Percentiles rank a stretch among this genome's conserved stretches.
These are phyloP conservation scores for Hyaloperonospora arabidopsidis DNA, from an alignment of 352 stramenopile species.

Conservation along the genomic window DNA sequence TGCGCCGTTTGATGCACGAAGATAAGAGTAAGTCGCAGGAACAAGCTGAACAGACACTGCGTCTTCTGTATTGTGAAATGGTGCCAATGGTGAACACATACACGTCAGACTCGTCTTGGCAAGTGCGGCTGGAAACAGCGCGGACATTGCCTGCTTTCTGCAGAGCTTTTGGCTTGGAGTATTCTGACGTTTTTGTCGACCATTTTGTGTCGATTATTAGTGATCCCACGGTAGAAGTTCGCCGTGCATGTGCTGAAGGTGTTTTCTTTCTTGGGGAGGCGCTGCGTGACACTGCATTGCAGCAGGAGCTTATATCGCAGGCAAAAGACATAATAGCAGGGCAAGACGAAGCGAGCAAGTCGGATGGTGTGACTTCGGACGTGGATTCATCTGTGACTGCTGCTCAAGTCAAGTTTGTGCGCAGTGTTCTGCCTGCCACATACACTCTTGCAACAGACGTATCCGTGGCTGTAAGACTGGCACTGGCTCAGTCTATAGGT, in stretches of 20 bases:
- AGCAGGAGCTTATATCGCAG: slow-evolving; percentile 18
- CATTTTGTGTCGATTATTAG: slow-evolving; percentile 80
- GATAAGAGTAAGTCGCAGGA: slow-evolving; percentile 23
- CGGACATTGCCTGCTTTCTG: slow-evolving; percentile 71
- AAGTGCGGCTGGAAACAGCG: slow-evolving; percentile 75
- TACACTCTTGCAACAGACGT: slow-evolving; percentile 72
- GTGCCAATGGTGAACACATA: slow-evolving; percentile 85
- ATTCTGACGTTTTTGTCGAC: slow-evolving; percentile 81
- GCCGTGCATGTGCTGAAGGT: slow-evolving; percentile 58
- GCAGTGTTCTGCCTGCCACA: slow-evolving; percentile 67
- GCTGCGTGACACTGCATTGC: slow-evolving; percentile 41
- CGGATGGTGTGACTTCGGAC: slow-evolving; percentile 3
- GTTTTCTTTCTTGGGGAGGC: slow-evolving; percentile 58
- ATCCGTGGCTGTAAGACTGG: slow-evolving; percentile 64
- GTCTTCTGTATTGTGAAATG: slow-evolving; percentile 74
- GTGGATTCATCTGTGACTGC: slow-evolving; percentile 33
- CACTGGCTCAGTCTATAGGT: slow-evolving; percentile 67
- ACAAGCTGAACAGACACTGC: slow-evolving; percentile 37
- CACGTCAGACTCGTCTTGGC: slow-evolving; percentile 81
- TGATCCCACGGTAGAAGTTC: slow-evolving; percentile 82
- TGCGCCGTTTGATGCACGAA: slow-evolving; percentile 45
- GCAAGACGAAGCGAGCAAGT: slow-evolving; percentile 9
- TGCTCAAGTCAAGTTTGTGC: slow-evolving; percentile 73
- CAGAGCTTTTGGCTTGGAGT: slow-evolving; percentile 65
- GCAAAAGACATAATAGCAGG: slow-evolving; percentile 3